phyloP scores from a whole-genome alignment of 768 basidiomycete genomes.

The Amanita muscaria region DNA sequence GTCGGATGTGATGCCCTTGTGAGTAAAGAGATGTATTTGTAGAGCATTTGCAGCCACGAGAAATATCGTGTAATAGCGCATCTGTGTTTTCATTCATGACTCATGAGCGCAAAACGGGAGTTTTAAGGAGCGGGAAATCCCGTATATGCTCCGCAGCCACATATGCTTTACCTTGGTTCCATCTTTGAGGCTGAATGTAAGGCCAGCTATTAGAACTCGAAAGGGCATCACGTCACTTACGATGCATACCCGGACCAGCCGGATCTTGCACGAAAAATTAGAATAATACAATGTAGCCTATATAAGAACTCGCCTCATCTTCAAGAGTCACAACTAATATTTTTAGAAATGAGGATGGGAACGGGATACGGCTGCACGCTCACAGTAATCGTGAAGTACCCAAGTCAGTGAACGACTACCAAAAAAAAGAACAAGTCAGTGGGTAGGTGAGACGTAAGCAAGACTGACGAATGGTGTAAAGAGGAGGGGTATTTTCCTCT shows the following conservation, averaged over 20 bases:
- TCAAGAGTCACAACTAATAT: constrained; percentile 16
- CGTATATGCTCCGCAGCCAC: constrained; percentile 31
- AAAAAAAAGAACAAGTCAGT: not conserved
- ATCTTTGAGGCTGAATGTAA: constrained; percentile 20
- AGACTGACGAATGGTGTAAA: constrained; percentile 3
- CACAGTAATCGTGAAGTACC: constrained; percentile 28
- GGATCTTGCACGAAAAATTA: constrained; percentile 16
- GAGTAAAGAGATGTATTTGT: constrained; percentile 35
- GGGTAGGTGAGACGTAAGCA: not conserved
- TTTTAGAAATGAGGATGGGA: no score
- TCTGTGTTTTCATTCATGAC: constrained; percentile 18
- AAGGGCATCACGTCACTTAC: not conserved
- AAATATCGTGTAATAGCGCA: constrained; percentile 38
- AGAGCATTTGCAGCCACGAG: constrained; percentile 35
- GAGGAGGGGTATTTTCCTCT: not conserved
- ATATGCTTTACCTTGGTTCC: constrained; percentile 27
- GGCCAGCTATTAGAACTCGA: not conserved
- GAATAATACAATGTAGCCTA: no score
- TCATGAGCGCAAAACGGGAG: no score
- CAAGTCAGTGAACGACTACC: constrained; percentile 21
- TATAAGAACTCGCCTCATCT: constrained; percentile 16
- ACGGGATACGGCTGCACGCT: no score
- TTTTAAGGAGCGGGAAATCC: not conserved
- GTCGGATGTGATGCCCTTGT: constrained; percentile 27
- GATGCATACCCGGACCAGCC: constrained; percentile 31